Evolutionary conservation across 306 rosid genomes (phyloP).

Genomic region (Quercus alba): DNA sequence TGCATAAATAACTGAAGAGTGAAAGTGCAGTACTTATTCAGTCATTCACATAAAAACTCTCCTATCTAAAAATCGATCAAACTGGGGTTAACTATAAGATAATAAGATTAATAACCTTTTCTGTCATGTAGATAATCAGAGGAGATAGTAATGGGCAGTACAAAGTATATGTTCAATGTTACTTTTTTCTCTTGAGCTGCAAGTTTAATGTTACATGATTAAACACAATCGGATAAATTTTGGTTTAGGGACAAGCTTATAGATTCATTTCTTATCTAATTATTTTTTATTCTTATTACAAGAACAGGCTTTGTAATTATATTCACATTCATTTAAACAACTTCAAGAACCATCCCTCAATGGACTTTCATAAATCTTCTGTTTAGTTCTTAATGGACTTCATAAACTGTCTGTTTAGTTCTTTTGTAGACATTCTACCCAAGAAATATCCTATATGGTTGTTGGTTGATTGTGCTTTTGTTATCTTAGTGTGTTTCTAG

Average conservation of each 20-base stretch:
- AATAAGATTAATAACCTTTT: not conserved
- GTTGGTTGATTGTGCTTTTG: not conserved
- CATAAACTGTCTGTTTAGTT: not conserved
- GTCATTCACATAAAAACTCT: not conserved
- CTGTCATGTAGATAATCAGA: not conserved
- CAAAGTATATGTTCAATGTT: not conserved
- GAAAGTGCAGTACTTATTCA: not conserved
- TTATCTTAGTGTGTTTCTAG: not conserved
- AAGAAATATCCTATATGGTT: not conserved
- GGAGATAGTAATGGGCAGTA: not conserved
- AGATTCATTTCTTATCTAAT: not conserved
- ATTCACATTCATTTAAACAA: not conserved
- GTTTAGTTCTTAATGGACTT: not conserved
- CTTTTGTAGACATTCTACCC: not conserved
- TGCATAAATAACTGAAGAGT: not conserved
- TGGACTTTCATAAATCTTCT: not conserved
- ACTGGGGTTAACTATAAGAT: not conserved
- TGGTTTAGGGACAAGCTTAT: not conserved
- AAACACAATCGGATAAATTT: not conserved
- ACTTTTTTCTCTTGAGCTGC: not conserved
- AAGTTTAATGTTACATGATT: not conserved
- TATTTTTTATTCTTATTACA: not conserved
- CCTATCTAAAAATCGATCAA: not conserved
- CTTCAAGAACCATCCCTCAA: not conserved
- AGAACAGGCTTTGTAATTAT: not conserved